Evolutionary conservation across 805 yeast genomes (phyloP), one percentile per base, ranked within the genome.

Genomic region (Scheffersomyces ergatensis): DNA sequence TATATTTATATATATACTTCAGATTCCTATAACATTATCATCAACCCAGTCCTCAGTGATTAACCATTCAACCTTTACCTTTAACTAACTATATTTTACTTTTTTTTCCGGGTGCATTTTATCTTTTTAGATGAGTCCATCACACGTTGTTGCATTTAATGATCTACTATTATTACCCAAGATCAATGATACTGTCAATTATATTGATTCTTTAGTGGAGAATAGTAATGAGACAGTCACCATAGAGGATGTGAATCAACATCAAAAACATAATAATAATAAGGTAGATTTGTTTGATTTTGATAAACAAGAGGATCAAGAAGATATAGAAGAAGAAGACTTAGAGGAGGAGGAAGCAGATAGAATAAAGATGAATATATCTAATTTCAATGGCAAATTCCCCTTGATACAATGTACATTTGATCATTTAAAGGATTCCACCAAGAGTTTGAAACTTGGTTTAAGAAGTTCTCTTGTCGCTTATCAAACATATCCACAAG

Each of bases 381-480:
- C n/a, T n/a, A n/a, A n/a, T n/a, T n/a, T n/a, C n/a, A n/a, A 21
- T 21, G 9, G 9, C 9, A 35, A 41, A 30, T 51, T 51, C 25
- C 56, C 56, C 1, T 48, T 51, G 33, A 46, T 39, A 25, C 36
- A 31, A 14, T 46, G 51, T 26, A 33, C 33, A 29, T 34, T 36
- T 25, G 29, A 23, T 13, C 41, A 43, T 17, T 40, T 48, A 19
- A 41, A 39, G 21, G 54, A 50, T 35, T 38, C 53, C 5, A 20
- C 37, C 12, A 44, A 34, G 18, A 23, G 27, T 23, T 23, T 23
- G 14, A 14, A n/a, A 12, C 14, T 15, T 7, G 19, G 29, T 20
- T 34, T 23, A 6, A 12, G 6, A 9, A 21, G 19, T 16, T 19
- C 36, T 11, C 7, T 34, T 14, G 29, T 20, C 15, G 26, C 26